phyloP scores from a whole-genome alignment of 352 stramenopile species.

The Phytophthora constricta region DNA sequence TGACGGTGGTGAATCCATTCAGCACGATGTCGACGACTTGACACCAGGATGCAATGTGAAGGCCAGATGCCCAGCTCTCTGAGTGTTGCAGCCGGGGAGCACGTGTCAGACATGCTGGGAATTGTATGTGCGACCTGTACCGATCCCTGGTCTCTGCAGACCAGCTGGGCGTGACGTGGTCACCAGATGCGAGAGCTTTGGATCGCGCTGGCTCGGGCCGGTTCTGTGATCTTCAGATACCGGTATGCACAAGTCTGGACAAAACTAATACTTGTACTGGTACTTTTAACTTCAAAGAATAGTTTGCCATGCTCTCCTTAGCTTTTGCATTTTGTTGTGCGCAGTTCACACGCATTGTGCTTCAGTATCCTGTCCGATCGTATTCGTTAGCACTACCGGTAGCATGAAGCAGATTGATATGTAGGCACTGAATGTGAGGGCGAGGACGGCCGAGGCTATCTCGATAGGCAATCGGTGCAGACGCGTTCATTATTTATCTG shows the following conservation, averaged over 20 bases:
- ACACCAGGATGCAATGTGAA: background rate
- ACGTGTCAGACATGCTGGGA: background rate
- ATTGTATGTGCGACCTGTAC: conserved; percentile 5
- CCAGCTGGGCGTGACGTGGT: background rate
- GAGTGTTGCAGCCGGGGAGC: background rate
- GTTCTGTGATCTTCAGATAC: no score
- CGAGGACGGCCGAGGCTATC: background rate
- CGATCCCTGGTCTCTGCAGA: background rate
- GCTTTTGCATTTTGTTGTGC: no score
- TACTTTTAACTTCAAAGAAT: no score
- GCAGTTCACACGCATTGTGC: no score
- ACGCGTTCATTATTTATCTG: background rate
- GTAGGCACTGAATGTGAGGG: no score
- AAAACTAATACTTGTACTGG: no score
- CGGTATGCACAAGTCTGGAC: no score
- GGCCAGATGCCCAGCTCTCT: background rate
- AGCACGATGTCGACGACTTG: background rate
- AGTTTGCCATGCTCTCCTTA: no score
- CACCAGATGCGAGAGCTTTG: background rate
- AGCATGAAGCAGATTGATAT: no score
- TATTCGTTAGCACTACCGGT: no score
- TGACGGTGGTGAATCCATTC: background rate
- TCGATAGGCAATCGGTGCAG: background rate
- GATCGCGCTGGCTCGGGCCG: no score
- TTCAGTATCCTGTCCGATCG: no score